These are phyloP conservation scores for Xylaria multiplex DNA, from an alignment of 2,329 filamentous ascomycete species.

Conservation along the genomic window DNA sequence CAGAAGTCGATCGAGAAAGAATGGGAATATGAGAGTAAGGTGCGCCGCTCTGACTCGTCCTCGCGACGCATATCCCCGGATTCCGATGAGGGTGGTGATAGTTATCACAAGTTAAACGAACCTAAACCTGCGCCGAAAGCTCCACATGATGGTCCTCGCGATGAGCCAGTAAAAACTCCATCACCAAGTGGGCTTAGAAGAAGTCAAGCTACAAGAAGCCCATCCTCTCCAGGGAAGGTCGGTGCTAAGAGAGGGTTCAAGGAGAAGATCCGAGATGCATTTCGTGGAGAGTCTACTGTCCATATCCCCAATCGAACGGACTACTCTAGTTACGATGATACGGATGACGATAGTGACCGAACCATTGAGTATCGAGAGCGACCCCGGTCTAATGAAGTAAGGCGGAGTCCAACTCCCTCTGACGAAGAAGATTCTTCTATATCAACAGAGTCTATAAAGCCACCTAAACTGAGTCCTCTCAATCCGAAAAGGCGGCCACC, in stretches of 20 bases:
- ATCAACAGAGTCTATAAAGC: conserved; percentile 45
- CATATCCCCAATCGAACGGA: conserved; percentile 57
- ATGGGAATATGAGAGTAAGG: conserved; percentile 49
- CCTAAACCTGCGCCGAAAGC: conserved; percentile 24
- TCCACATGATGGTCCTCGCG: conserved; percentile 41
- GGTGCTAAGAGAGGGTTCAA: conserved; percentile 62
- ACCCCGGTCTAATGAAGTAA: conserved; percentile 49
- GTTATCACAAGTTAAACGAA: conserved; percentile 25
- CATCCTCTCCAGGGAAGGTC: conserved; percentile 60
- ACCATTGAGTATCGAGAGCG: conserved; percentile 46
- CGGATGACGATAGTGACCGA: conserved; percentile 45
- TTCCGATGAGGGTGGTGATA: conserved; percentile 34
- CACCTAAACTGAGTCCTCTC: conserved; percentile 31
- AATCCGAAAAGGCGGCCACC: conserved; percentile 56
- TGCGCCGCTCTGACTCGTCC: conserved; percentile 41
- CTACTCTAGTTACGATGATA: conserved; percentile 61
- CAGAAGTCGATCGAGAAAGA: conserved; percentile 51
- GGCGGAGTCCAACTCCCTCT: conserved; percentile 49
- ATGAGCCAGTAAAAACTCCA: conserved; percentile 50
- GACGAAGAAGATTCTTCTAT: conserved; percentile 48
- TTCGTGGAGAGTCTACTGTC: conserved; percentile 68
- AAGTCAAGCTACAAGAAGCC: conserved; percentile 64
- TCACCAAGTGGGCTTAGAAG: conserved; percentile 59
- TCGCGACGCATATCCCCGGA: conserved; percentile 39
- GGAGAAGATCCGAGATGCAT: conserved; percentile 69